Evolutionary conservation across 2,329 filamentous ascomycete genomes (phyloP).

Genomic region (Exutisphaerella laricina): DNA sequence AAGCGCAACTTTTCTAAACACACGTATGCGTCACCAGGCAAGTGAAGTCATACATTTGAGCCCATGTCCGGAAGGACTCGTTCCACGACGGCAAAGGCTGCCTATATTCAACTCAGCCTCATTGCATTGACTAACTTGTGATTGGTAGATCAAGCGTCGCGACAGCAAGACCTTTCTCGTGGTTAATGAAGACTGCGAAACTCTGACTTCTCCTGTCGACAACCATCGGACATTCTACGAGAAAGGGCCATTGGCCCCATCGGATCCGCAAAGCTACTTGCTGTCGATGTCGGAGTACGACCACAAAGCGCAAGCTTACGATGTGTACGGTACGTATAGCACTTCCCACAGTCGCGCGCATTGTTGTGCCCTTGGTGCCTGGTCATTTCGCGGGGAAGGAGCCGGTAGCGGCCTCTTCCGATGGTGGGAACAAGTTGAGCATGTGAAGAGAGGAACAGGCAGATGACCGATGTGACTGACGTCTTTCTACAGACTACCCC

Average conservation of each 20-base stretch:
- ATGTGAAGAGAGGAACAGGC: conserved; percentile 27
- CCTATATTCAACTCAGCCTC: conserved; percentile 17
- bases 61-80: conserved; percentile 1
- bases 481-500: conserved; percentile 48
- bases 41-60: conserved; percentile 19
- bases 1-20: conserved; percentile 19
- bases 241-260: conserved; percentile 50
- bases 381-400: conserved; percentile 4
- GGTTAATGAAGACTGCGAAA: conserved; percentile 34
- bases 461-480: conserved; percentile 44
- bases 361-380: conserved; percentile 8
- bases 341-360: conserved; percentile 9
- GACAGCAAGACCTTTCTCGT: conserved; percentile 31
- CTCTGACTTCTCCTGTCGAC: conserved; percentile 29
- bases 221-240: conserved; percentile 37
- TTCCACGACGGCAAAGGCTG: conserved; percentile 4
- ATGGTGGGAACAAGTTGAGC: conserved; percentile 16
- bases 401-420: conserved; percentile 7
- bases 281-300: conserved; percentile 77
- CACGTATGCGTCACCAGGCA: conserved; percentile 34
- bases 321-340: conserved; percentile 69
- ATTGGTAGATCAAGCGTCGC: conserved; percentile 18
- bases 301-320: conserved; percentile 68
- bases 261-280: conserved; percentile 37
- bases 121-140: conserved; percentile 17